Base-by-base conservation (phyloP, 495 filamentous ascomycete species). In the Penicillium fimorum region DNA sequence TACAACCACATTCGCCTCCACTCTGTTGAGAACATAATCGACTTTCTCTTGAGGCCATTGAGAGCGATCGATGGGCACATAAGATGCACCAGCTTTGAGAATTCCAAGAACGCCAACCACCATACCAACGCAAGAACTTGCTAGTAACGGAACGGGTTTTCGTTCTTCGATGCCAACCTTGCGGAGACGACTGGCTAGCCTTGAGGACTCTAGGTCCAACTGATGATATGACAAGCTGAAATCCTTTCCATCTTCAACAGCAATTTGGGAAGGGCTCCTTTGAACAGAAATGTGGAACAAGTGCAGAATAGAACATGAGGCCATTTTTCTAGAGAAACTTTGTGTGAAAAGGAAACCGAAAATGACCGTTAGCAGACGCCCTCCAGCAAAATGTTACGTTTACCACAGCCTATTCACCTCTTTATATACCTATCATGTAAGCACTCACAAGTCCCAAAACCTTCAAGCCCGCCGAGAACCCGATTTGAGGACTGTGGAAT, bases 11-110 rank as follows among this genome's bases (percentile, higher is more conserved):
- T 25, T 22, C 11, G 48, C 12, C 11, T 38, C 13, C 9, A 25
- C 22, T 15, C 32, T 11, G 13, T 27, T 27, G 9, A 69, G 29
- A 17, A 63, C 58, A 15, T 55, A 40, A 6, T 59, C n/a, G 22
- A 62, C 60, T 9, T 54, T 50, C 4, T 66, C 63, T 38, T 57
- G n/a, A 13, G 52, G 50, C 67, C 67, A 70, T 32, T 50, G 50
- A 35, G 60, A 59, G 30, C 58, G 25, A 38, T 70, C 67, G 13
- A 70, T 57, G 32, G 67, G 67, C 9, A 67, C 64, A 52, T 65
- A 70, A 47, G 58, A 60, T 6, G 61, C 67, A 27, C 67, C 59
- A 24, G 55, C 46, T 32, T 52, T 56, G 4, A 67, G 30, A 20
- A 67, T 50, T 2, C 58, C 67, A 15, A 67, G 25, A 17, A 63